Evolutionary conservation across 2,329 filamentous ascomycete genomes (phyloP).

Genomic region (Fusarium austroafricanum): DNA sequence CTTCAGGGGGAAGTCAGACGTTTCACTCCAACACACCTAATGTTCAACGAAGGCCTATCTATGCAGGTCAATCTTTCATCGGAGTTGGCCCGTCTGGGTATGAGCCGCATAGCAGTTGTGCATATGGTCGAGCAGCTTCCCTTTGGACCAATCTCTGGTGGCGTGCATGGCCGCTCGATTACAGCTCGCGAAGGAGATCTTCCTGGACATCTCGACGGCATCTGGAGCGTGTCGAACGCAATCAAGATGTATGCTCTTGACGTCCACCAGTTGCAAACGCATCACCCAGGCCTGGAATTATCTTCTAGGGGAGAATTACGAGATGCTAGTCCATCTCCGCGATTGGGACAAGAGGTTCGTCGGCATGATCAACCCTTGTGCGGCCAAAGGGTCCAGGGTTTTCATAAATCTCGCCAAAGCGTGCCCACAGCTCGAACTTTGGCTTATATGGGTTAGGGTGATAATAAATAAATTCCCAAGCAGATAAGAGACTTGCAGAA

Average conservation of each 20-base stretch:
- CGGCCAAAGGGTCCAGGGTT: background rate
- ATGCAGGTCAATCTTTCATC: background rate
- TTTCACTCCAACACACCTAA: background rate
- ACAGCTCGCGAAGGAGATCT: background rate
- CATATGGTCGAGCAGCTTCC: slow-evolving; percentile 9
- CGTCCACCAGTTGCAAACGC: background rate
- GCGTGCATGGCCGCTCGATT: background rate
- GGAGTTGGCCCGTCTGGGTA: background rate
- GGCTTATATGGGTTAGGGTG: background rate
- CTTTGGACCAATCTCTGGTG: background rate
- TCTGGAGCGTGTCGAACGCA: background rate
- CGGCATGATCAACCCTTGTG: background rate
- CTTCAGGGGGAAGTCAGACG: background rate
- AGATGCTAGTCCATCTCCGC: background rate
- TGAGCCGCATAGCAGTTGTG: background rate
- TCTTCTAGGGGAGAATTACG: background rate
- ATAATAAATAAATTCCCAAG: background rate
- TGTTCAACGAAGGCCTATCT: background rate
- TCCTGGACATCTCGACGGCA: background rate
- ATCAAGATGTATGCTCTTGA: background rate
- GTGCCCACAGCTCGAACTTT: background rate
- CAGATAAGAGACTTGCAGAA: background rate
- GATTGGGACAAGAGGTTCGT: background rate
- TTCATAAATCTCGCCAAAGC: background rate
- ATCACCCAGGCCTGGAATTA: slow-evolving; percentile 7